Evolutionary conservation across 106 monocot genomes (phyloP).

Genomic region (Narthecium ossifragum): DNA sequence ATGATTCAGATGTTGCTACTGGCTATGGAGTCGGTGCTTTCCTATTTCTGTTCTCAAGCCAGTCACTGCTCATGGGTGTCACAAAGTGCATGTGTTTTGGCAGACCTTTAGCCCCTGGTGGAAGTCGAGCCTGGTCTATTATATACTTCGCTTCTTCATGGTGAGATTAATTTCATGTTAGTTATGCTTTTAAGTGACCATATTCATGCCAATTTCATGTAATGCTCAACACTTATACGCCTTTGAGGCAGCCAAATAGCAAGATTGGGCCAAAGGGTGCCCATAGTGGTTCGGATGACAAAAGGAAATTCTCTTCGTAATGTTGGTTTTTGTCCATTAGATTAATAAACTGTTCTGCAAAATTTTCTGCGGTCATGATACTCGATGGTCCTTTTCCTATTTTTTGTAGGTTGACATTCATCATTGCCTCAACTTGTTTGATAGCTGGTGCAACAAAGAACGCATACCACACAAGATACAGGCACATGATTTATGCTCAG

Average conservation of each 20-base stretch:
- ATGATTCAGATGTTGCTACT: conserved; percentile 91
- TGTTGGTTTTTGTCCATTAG: too few species aligned
- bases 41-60: conserved; percentile 69
- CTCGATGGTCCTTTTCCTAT: too few species aligned
- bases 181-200: not conserved
- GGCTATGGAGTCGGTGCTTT: conserved; percentile 93
- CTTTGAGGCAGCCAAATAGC: too few species aligned
- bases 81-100: conserved; percentile 98
- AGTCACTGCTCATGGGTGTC: conserved; percentile 71
- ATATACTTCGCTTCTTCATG: conserved; percentile 91
- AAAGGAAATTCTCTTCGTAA: too few species aligned
- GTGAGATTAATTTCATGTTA: conserved; percentile 23
- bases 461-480: conserved; percentile 94
- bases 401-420: conserved; percentile 65
- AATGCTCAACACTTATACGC: not conserved
- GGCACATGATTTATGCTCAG: conserved; percentile 68
- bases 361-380: too few species aligned
- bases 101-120: conserved; percentile 75
- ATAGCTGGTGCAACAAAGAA: conserved; percentile 95
- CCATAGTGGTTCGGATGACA: too few species aligned
- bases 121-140: conserved; percentile 91
- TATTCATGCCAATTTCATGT: not conserved
- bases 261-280: too few species aligned
- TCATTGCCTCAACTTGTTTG: conserved; percentile 72
- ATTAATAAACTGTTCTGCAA: too few species aligned